Percentiles rank a stretch among this genome's conserved stretches.
Evolutionary conservation across 805 yeast species (phyloP).

Genomic region (Saccharomyces kudriavzevii): DNA sequence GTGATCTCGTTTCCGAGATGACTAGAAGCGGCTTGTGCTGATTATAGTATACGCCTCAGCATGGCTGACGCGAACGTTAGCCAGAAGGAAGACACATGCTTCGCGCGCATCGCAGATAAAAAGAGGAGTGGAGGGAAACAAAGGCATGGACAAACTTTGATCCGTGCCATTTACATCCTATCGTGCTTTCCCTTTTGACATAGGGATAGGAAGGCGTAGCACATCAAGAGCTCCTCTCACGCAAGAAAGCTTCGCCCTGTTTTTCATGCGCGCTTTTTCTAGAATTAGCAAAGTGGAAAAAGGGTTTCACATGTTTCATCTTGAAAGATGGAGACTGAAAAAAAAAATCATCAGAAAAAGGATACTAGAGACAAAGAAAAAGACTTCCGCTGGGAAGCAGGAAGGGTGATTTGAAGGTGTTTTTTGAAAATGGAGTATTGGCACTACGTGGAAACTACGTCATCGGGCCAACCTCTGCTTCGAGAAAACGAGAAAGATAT

Average conservation of each 20-base stretch:
- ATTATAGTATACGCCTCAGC: neutral
- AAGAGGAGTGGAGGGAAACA: neutral
- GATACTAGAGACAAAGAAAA: neutral
- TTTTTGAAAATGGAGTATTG: slow-evolving; percentile 21
- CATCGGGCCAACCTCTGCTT: slow-evolving; percentile 34
- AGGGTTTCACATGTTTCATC: neutral
- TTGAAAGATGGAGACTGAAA: neutral
- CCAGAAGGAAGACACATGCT: neutral
- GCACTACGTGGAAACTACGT: slow-evolving; percentile 33
- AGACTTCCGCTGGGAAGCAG: neutral
- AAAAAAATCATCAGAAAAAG: neutral
- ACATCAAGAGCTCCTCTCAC: neutral
- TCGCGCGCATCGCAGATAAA: neutral
- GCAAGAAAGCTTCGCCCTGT: neutral
- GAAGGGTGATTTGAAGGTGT: neutral
- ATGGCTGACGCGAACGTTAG: neutral
- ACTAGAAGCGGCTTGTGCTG: neutral
- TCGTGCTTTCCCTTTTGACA: neutral
- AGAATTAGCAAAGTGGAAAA: neutral
- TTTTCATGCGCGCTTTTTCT: neutral
- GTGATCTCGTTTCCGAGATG: neutral
- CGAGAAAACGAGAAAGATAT: slow-evolving; percentile 45
- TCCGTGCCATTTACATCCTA: neutral
- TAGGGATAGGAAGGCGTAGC: neutral
- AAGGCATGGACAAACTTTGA: neutral